Base-by-base conservation (phyloP, 495 filamentous ascomycete genomes). In the Tuber indicum region DNA sequence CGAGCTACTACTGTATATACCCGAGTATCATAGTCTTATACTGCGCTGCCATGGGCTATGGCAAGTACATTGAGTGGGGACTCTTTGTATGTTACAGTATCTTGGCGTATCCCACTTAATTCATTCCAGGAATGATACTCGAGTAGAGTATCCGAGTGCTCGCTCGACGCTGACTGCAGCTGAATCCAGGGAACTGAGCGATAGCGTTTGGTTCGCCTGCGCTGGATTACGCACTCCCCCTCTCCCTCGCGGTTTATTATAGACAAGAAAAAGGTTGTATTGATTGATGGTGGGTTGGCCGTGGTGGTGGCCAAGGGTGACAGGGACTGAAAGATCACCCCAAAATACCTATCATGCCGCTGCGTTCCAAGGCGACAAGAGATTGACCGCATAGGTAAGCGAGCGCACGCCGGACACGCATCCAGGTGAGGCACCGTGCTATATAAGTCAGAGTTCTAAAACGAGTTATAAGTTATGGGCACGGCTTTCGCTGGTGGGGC, bases 41-140 rank as follows among this genome's bases (percentile, higher is more conserved):
- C 73, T 75, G 78, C 77, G 73, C 77, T 72, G 77, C 77, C 77
- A 80, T 78, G 80, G 71, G 78, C 79, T 77, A 80, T 77, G 78
- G 78, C 62, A 76, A 80, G 76, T 71, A 36, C 43, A 62, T 72
- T 80, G 74, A 66, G 71, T 74, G 71, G 4, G 26, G 4, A 32
- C 32, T 36, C 26, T 5, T 36, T 9, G 26, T 36, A 26, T 19
- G 12, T 32, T 32, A 26, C 12, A 10, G 3, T 66, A 1, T 6
- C 4, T 66, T 14, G 1, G 16, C 45, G 4, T 47, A 2, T 66
- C 32, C 26, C 26, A 41, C 39, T 41, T 1, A 66, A 36, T 66
- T 32, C 58, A 66, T 7, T 66, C n/a, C 3, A 17, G 26, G 32
- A 32, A 32, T 32, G 32, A 32, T 32, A 32, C 32, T 32, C 32